Evolutionary conservation across 176 grass and related monocot genomes (phyloP).

Genomic region (Triticum timopheevii): DNA sequence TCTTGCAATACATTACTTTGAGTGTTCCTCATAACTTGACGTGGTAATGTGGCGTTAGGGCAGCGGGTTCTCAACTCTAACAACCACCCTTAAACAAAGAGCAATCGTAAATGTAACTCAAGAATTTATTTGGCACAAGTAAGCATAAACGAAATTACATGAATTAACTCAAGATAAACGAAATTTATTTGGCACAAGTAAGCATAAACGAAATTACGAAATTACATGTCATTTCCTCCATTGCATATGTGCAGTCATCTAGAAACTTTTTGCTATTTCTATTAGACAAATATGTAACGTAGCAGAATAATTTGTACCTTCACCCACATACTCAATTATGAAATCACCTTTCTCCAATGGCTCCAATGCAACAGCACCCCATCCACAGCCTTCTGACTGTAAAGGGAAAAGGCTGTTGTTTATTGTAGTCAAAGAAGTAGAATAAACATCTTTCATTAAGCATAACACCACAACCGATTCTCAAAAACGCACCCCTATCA

Average conservation of each 20-base stretch:
- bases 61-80: background rate
- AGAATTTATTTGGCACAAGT: background rate
- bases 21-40: constrained; percentile 7
- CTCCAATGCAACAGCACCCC: constrained; percentile 89
- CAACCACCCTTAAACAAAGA: background rate
- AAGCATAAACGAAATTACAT: background rate
- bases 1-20: constrained; percentile 14
- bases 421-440: constrained; percentile 7
- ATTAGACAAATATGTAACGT: constrained; percentile 24
- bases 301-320: constrained; percentile 55
- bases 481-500: constrained; percentile 9
- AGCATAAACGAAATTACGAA: background rate
- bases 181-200: background rate
- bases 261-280: constrained; percentile 27
- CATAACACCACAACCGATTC: background rate
- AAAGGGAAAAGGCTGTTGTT: constrained; percentile 18
- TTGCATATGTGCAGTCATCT: background rate
- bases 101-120: background rate
- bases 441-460: constrained; percentile 16
- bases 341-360: constrained; percentile 87
- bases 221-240: background rate
- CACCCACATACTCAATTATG: constrained; percentile 98
- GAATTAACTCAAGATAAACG: too few species aligned
- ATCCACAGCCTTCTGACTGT: constrained; percentile 90
- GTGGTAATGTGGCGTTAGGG: background rate